Conservation (phyloP, 2,329 filamentous ascomycete species). For the Passalora sequoiae region DNA sequence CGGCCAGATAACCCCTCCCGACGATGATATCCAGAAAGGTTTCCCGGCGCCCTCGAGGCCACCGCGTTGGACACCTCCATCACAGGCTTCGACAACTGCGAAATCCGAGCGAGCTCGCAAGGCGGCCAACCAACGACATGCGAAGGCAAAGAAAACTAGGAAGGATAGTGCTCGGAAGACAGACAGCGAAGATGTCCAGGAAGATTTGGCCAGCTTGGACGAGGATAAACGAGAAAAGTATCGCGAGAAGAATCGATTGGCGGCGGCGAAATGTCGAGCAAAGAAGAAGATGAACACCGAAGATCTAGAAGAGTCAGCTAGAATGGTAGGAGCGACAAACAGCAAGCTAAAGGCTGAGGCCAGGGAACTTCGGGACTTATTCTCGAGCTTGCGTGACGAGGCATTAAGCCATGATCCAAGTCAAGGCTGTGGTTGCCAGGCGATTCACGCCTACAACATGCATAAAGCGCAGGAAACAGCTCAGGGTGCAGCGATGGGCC, state of each 20-base stretch:
- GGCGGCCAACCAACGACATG: slow-evolving; percentile 29
- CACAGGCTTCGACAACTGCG: slow-evolving; percentile 12
- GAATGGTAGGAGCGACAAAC: slow-evolving; percentile 35
- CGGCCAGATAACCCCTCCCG: slow-evolving; percentile 38
- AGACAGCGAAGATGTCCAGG: slow-evolving; percentile 13
- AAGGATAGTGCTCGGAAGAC: slow-evolving; percentile 16
- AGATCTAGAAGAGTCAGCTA: slow-evolving; percentile 45
- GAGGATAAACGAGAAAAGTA: slow-evolving; percentile 52
- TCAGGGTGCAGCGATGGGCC: slow-evolving; percentile 13
- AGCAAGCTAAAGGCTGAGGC: slow-evolving; percentile 29
- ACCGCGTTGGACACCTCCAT: slow-evolving; percentile 4
- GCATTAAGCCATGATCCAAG: slow-evolving; percentile 30
- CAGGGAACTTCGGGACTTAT: slow-evolving; percentile 31
- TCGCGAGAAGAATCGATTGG: slow-evolving; percentile 65
- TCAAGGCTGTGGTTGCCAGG: slow-evolving; percentile 30
- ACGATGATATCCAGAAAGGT: slow-evolving; percentile 24
- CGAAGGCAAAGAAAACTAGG: slow-evolving; percentile 26
- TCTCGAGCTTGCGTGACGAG: slow-evolving; percentile 30
- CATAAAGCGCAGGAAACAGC: slow-evolving; percentile 28
- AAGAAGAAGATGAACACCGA: slow-evolving; percentile 59
- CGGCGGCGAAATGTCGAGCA: slow-evolving; percentile 68
- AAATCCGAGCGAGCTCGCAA: slow-evolving; percentile 32
- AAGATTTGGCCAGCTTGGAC: slow-evolving; percentile 21
- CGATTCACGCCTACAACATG: slow-evolving; percentile 33
- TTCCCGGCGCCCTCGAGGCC: slow-evolving; percentile 2